These are phyloP conservation scores for Leccinum insigne DNA, from an alignment of 1,284 basidiomycete species.

Conservation along the genomic window DNA sequence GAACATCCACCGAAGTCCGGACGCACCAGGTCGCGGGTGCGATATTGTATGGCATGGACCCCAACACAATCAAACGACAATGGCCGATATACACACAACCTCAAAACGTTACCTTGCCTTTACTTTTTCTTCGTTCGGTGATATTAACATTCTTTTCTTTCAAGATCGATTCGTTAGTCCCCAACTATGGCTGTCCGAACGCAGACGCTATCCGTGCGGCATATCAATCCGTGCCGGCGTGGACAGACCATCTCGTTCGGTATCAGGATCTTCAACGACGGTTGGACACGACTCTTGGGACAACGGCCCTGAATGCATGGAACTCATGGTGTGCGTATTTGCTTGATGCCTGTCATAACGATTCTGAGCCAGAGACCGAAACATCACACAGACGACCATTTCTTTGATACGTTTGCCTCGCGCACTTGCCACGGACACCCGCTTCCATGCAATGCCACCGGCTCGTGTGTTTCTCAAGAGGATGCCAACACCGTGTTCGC, in stretches of 20 bases:
- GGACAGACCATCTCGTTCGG: conserved; percentile 49
- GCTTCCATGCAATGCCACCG: conserved; percentile 48
- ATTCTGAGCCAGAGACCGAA: neutral
- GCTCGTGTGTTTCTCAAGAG: conserved; percentile 42
- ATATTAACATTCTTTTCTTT: neutral
- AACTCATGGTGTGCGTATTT: conserved; percentile 42
- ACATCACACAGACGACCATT: conserved; percentile 38
- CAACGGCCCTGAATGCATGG: conserved; percentile 45
- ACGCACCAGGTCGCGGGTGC: conserved; percentile 49
- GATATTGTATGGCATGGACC: conserved; percentile 51
- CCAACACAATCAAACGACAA: conserved; percentile 30
- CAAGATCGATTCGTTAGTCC: conserved; percentile 52
- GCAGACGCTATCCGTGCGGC: conserved; percentile 45
- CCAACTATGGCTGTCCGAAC: conserved; percentile 47
- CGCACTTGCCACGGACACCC: conserved; percentile 50
- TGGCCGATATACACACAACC: conserved; percentile 49
- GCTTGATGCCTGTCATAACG: neutral
- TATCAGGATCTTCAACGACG: conserved; percentile 42
- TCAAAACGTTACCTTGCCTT: conserved; percentile 29
- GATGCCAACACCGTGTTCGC: conserved; percentile 46
- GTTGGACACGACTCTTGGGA: conserved; percentile 47
- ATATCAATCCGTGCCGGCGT: conserved; percentile 47
- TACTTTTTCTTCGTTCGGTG: neutral
- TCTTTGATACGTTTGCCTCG: conserved; percentile 52
- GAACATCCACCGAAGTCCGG: conserved; percentile 46